Percentiles rank a stretch among this genome's conserved stretches.
These are phyloP conservation scores for Corymbia citriodora DNA, from an alignment of 441 rosid genomes.

Conservation along the genomic window DNA sequence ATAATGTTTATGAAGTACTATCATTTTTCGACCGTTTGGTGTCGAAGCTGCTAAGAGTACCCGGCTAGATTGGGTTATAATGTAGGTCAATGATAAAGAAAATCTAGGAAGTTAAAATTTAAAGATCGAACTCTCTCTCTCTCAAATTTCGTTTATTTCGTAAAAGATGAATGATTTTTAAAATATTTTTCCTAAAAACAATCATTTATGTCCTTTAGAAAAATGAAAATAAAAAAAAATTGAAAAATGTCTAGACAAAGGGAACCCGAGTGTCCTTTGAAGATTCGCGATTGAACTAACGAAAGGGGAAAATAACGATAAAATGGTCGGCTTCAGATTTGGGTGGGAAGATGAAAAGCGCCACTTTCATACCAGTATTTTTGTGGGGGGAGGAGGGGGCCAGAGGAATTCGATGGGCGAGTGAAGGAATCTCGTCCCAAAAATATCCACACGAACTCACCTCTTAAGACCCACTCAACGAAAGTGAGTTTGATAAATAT, in stretches of 20 bases:
- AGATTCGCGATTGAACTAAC: neutral
- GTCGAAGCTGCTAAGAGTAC: no score
- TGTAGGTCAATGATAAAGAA: neutral
- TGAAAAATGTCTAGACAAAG: neutral
- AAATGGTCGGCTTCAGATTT: neutral
- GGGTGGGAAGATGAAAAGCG: neutral
- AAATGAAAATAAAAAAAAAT: no score
- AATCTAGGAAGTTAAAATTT: neutral
- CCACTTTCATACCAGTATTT: neutral
- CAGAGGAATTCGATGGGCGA: neutral
- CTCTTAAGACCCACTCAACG: no score
- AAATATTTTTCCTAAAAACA: neutral
- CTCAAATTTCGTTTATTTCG: neutral
- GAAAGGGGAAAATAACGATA: neutral
- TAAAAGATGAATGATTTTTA: neutral
- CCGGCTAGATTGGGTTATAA: neutral
- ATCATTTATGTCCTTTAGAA: neutral
- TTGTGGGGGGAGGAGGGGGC: neutral
- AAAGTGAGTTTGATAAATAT: no score
- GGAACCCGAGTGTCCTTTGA: no score
- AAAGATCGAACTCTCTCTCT: neutral
- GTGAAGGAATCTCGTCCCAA: neutral
- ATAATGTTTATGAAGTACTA: no score
- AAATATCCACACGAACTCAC: constrained; percentile 38
- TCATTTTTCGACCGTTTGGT: no score